Base-by-base conservation (phyloP, 2,329 filamentous ascomycete genomes). In the Nothophaeocryptopus gaeumannii region DNA sequence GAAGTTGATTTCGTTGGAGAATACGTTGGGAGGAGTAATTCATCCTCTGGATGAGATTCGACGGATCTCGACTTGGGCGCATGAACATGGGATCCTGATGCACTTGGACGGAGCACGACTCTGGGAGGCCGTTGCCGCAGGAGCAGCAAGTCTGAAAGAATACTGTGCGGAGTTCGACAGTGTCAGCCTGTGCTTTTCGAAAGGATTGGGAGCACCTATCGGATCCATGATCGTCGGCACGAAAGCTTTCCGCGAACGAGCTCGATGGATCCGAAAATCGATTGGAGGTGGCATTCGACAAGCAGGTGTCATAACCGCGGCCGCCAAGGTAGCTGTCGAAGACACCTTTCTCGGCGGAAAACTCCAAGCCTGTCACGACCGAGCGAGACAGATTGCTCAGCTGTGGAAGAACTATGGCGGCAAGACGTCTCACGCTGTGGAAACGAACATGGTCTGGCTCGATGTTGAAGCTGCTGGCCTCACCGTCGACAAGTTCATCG, bases 371-470 rank as follows among this genome's bases (percentile, higher is more conserved):
- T 80, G 78, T 8, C 86, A 92, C 67, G 70, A 72, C 39, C 78
- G 78, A 29, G 86, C 88, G 2, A 78, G 78, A 67, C 73, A 73
- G 59, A 74, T 91, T 16, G 82, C 78, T 20, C 71, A 75, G 30
- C 68, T 86, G 56, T 95, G 89, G 89, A 78, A 74, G 5, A 72
- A 71, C 12, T 74, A 84, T 44, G 89, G 89, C 4, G 89, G 89
- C 1, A 81, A 79, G 69, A 70, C 89, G 49, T 70, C 77, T 14
- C 76, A 84, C 51, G 85, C 86, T 0, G 84, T 87, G 1, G 84
- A 95, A 64, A 95, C 89, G n/a, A 95, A 95, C 71, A 95, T 95
- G 88, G 82, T 89, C 31, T 95, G 88, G 89, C 64, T 95, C 50
- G 85, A 95, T 67, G 72, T 93, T 12, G 78, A 82, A 29, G 77